Evolutionary conservation across 2,329 filamentous ascomycete species (phyloP), one percentile per base, ranked within the genome.

Genomic region (Chrysoporthe puriensis): DNA sequence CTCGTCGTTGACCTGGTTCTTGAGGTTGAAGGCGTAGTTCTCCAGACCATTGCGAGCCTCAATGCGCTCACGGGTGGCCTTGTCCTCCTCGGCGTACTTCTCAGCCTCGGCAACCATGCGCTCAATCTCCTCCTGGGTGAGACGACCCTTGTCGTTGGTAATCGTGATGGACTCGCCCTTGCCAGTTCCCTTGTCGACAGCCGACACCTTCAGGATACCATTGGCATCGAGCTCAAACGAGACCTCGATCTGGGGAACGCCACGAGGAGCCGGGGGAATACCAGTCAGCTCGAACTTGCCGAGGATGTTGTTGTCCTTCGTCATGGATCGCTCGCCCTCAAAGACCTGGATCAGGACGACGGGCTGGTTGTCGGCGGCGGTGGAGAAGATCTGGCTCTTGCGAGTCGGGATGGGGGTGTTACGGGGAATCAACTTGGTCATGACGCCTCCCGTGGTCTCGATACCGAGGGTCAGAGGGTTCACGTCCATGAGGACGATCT

Each of bases 41-140:
- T 99, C 96, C 70, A 99, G 91, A 75, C 90, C 89, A 84, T 99
- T 98, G 79, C 95, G 91, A 75, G 94, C 91, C 86, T 97, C 94
- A 75, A 99, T 97, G 84, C 94, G 94, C 85, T 96, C 93, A 79
- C 94, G 93, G 77, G 93, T 96, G 72, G 94, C 94, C 90, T 98
- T 98, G 86, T 99, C 96, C 84, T 98, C 96, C 82, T 99, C 96
- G 78, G 96, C 96, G 80, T 94, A 98, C 85, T 97, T 93, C 89
- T 98, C 96, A 70, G 96, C 96, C 84, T 99, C 96, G 74, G 91
- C 90, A 72, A 99, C 94, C 96, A 99, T 99, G 82, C 96, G 96
- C 82, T 98, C 95, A 75, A 99, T 99, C 82, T 99, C 96, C 75
- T 99, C 96, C 77, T 91, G 91, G 76, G 91, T 94, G 63, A 99